Base-by-base conservation (phyloP, 306 rosid genomes). In the Quercus cerris region DNA sequence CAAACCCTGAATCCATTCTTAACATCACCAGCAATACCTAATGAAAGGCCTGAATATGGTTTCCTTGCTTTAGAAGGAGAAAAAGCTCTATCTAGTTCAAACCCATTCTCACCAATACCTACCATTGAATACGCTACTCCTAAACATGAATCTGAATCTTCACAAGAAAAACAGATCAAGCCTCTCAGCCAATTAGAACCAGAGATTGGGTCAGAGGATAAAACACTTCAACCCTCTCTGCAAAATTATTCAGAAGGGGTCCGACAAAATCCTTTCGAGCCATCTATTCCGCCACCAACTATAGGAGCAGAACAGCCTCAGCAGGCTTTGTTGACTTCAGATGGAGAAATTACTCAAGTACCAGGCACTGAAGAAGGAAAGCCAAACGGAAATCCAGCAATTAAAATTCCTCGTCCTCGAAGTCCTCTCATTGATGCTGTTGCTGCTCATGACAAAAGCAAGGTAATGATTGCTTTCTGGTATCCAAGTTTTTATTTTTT, bases 391-490 rank as follows among this genome's bases (percentile, higher is more conserved):
- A 84, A 86, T 71, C 87, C 82, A 70, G 83, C 82, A 54, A 85
- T 73, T 56, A 95, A 93, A 86, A 71, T 81, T 69, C 91, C 92
- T 85, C 97, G 86, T 78, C 94, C 98, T 20, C 82, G 82, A 69
- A 88, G 81, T 84, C 98, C 96, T 78, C 87, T 89, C 57, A 83
- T 91, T 46, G 99, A 96, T 78, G 88, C 85, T 56, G 93, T 80
- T 75, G 88, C 88, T 62, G 97, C 98, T 81, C 93, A 86, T 74
- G 99, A 93, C 84, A 90, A 88, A 92, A 91, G 97, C 99, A 91
- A 87, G 97, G 99, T 93, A 86, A 23, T 59, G 77, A 77, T 66
- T 15, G n/a, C 72, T 63, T 74, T 79, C 64, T 82, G 28, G 78
- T 76, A 76, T 81, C 59, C 30, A 8, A 55, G 27, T 41, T 56